Base-by-base conservation (phyloP, 2,329 filamentous ascomycete genomes). In the Cladophialophora bantiana region DNA sequence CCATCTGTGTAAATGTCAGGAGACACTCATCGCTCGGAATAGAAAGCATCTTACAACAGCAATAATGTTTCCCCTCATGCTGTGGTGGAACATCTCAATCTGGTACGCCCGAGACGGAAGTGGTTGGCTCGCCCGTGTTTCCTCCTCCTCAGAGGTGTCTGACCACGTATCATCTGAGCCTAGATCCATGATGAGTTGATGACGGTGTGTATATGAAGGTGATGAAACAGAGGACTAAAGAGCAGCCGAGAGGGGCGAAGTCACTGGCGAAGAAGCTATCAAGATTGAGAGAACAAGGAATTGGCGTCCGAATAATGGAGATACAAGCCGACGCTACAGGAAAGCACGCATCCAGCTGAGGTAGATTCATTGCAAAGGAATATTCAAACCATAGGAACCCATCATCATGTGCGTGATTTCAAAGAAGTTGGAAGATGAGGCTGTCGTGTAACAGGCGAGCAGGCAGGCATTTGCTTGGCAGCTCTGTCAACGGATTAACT, bases 71-170 rank as follows among this genome's bases (percentile, higher is more conserved):
- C 83, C 80, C 67, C 84, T 83, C 72, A 91, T 80, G 73, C 90
- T 92, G 73, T 86, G 84, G 66, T 89, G 84, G 61, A 91, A 82
- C 91, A 94, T 93, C 78, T 94, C 91, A 20, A 86, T 74, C 77
- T 94, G 91, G 73, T 94, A 94, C 0, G 84, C 86, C 55, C 90
- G 77, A 1, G 79, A 73, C 36, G 71, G 59, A 35, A 71, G 10
- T 3, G 66, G 63, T 4, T 40, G 5, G 12, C 6, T 15, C 20
- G 42, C 2, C 6, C 32, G 31, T 20, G 34, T 32, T 1, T 58
- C 57, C 13, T 64, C 68, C 35, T 70, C 68, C 3, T 55, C 53
- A 20, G 52, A 56, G 26, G 55, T 66, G 15, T 64, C 66, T 9
- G 68, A 68, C 68, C 68, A 70, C 2, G 40, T 50, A 9, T 68